phyloP scores from a whole-genome alignment of 2,329 filamentous ascomycete genomes.

The Sphaerulina musiva region DNA sequence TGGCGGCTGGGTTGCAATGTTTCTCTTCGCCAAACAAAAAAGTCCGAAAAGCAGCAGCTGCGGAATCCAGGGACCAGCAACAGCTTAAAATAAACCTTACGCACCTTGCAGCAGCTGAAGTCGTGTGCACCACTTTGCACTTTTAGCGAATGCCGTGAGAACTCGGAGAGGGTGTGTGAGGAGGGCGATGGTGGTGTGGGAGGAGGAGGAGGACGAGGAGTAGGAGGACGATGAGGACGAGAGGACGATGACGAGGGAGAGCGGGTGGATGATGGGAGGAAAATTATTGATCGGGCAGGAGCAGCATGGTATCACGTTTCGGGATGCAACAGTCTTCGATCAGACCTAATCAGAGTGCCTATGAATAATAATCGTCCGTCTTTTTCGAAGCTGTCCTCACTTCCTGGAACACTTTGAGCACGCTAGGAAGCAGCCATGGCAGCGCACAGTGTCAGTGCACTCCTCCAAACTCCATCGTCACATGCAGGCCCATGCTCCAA shows the following conservation, averaged over 20 bases:
- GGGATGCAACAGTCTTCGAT: background rate
- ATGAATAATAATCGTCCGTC: slow-evolving; percentile 2
- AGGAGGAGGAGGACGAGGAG: background rate
- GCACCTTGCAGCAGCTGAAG: background rate
- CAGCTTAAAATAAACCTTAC: background rate
- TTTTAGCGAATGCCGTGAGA: background rate
- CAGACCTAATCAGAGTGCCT: too few relatives aligned
- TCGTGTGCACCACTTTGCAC: background rate
- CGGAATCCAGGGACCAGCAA: background rate
- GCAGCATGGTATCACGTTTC: slow-evolving; percentile 5
- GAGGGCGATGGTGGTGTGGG: background rate
- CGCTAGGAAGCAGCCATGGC: background rate
- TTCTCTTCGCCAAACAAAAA: background rate
- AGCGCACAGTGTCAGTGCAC: too few relatives aligned
- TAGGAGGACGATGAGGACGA: background rate
- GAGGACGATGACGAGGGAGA: too few relatives aligned
- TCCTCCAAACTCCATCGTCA: background rate
- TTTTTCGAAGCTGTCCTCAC: slow-evolving; percentile 5
- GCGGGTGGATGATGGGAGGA: too few relatives aligned
- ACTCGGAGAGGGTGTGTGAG: background rate
- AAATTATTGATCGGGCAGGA: background rate
- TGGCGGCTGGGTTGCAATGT: too few relatives aligned
- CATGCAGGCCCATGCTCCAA: slow-evolving; percentile 11
- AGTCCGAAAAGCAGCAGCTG: background rate
- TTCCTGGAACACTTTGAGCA: background rate